Evolutionary conservation across 2,329 filamentous ascomycete species (phyloP).

Genomic region (Leptographium flavum): DNA sequence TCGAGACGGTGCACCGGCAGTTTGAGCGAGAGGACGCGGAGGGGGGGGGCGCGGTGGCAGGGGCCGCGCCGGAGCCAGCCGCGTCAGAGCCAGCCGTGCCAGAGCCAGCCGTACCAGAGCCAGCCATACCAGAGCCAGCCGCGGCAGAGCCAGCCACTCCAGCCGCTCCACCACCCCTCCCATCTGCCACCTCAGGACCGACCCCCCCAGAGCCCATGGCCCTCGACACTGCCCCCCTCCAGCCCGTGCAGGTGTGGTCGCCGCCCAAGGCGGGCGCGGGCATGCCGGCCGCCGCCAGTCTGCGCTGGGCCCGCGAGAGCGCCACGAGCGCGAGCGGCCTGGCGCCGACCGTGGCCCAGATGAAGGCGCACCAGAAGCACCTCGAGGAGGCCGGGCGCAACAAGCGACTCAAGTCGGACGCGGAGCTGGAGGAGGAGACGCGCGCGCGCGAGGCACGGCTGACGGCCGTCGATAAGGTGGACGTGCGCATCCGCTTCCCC

Average conservation of each 20-base stretch:
- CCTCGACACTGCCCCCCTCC: constrained; percentile 14
- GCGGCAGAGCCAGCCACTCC: neutral
- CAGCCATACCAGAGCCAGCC: neutral
- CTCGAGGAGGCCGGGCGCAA: constrained; percentile 52
- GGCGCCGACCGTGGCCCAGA: constrained; percentile 60
- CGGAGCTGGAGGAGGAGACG: constrained; percentile 59
- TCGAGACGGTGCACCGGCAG: constrained; percentile 49
- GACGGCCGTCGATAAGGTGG: constrained; percentile 50
- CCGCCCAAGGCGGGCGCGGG: constrained; percentile 48
- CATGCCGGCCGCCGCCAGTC: constrained; percentile 56
- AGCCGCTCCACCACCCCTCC: neutral
- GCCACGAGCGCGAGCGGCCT: constrained; percentile 51
- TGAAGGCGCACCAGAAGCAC: constrained; percentile 56
- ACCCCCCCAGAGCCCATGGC: neutral
- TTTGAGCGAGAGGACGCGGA: constrained; percentile 52
- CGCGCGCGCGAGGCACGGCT: constrained; percentile 51
- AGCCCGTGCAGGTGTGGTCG: constrained; percentile 57
- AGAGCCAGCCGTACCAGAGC: neutral
- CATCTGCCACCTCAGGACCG: neutral
- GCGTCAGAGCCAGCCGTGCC: neutral
- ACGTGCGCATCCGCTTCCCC: constrained; percentile 73
- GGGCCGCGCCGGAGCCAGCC: constrained; percentile 1
- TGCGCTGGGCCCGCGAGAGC: constrained; percentile 23
- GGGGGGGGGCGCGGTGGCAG: constrained; percentile 14
- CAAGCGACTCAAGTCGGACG: constrained; percentile 66